A percentile compares a stretch with the other conserved stretches of the same genome.
Conservation (phyloP, 345 rosid species). For the Syzygium oleosum region DNA sequence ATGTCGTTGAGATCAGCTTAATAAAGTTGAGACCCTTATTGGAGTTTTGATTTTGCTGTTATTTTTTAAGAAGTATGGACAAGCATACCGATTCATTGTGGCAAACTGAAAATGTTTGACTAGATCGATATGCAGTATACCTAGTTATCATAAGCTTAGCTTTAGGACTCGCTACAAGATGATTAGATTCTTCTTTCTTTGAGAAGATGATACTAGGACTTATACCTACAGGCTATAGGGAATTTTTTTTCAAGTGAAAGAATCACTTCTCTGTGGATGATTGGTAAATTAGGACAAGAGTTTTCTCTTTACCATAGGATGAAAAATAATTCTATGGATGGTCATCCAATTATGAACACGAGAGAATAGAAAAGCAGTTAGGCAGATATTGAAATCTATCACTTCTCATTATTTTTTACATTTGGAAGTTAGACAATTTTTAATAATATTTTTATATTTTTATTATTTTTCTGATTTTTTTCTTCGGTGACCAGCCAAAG, state of each 20-base stretch:
- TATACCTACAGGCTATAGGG: neutral
- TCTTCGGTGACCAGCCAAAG: too few relatives aligned
- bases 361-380: too few relatives aligned
- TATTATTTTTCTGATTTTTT: too few relatives aligned
- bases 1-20: conserved; percentile 63
- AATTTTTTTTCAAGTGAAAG: neutral
- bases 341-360: too few relatives aligned
- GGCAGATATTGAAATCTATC: too few relatives aligned
- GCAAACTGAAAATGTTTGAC: neutral
- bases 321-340: too few relatives aligned
- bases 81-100: neutral
- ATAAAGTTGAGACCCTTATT: neutral
- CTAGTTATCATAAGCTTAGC: neutral
- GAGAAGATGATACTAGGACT: neutral
- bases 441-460: too few relatives aligned
- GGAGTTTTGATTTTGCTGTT: neutral
- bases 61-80: neutral
- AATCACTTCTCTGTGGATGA: neutral
- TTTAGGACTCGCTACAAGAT: neutral
- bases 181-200: neutral
- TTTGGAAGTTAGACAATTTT: too few relatives aligned
- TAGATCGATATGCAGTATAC: neutral
- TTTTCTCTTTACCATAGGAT: neutral
- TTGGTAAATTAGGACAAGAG: neutral
- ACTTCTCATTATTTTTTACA: too few relatives aligned